These are phyloP conservation scores for Vaccinium macrocarpon DNA, from an alignment of 148 eudicot species.

Conservation along the genomic window DNA sequence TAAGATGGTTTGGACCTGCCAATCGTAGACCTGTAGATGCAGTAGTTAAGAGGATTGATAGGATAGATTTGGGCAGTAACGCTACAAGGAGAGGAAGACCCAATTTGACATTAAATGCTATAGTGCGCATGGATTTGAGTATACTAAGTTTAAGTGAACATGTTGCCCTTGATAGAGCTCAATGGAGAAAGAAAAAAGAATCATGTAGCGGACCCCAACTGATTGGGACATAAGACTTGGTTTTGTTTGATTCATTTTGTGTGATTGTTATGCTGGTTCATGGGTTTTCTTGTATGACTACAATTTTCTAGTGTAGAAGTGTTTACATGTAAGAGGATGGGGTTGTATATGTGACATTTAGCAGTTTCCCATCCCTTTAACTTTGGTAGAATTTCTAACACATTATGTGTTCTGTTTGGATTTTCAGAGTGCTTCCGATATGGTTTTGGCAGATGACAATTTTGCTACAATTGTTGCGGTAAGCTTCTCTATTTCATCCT, in stretches of 20 bases:
- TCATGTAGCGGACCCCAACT: no score
- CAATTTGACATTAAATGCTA: no score
- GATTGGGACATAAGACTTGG: no score
- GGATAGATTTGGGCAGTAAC: no score
- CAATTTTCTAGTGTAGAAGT: neutral
- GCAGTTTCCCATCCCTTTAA: neutral
- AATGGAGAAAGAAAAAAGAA: no score
- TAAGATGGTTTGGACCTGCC: no score
- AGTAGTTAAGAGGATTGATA: no score
- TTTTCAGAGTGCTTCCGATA: slow-evolving; percentile 97
- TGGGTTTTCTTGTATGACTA: neutral
- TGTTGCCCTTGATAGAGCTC: no score
- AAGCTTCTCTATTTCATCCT: slow-evolving; percentile 29
- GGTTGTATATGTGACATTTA: neutral
- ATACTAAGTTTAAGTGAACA: no score
- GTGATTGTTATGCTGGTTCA: neutral
- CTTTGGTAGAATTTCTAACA: neutral
- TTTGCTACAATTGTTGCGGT: slow-evolving; percentile 98
- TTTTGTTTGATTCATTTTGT: neutral
- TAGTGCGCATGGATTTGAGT: no score
- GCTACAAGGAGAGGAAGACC: no score
- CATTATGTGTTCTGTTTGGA: slow-evolving; percentile 1
- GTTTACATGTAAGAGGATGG: neutral
- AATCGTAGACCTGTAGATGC: no score
- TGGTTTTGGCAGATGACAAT: slow-evolving; percentile 99